Percentiles rank a stretch among this genome's conserved stretches.
Conservation (phyloP, 23 red algal genomes). For the Chondrus crispus region DNA sequence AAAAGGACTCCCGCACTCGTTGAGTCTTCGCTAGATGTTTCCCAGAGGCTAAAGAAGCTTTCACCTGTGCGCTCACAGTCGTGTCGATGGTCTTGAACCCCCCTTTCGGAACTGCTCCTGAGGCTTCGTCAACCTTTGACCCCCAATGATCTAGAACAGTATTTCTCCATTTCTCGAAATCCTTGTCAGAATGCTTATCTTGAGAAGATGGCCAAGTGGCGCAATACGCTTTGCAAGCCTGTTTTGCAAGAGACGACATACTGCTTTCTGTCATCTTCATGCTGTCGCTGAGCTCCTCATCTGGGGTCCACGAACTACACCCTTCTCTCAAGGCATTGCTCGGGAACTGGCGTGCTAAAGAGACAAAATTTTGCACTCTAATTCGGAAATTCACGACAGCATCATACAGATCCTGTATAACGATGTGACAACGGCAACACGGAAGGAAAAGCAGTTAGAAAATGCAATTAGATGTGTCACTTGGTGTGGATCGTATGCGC, state of each 20-base stretch:
- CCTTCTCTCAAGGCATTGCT: background rate
- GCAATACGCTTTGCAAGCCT: background rate
- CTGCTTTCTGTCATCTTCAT: background rate
- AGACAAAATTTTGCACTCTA: slow-evolving; percentile 11
- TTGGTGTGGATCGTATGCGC: background rate
- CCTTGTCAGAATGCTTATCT: background rate
- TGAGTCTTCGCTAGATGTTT: slow-evolving; percentile 36
- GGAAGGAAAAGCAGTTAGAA: background rate
- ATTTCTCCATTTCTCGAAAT: slow-evolving; percentile 22
- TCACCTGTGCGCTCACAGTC: slow-evolving; percentile 7
- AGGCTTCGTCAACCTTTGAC: background rate
- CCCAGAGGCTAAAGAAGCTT: background rate
- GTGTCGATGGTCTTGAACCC: slow-evolving; percentile 50
- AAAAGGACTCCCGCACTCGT: background rate
- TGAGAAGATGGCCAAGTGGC: background rate
- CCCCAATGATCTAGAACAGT: slow-evolving; percentile 41
- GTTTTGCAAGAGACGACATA: background rate
- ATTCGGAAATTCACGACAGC: slow-evolving; percentile 47
- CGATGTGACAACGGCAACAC: background rate
- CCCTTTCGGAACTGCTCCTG: slow-evolving; percentile 9
- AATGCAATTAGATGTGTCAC: background rate
- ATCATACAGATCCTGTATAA: slow-evolving; percentile 27
- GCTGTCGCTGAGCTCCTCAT: background rate
- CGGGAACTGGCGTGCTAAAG: slow-evolving; percentile 13
- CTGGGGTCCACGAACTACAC: background rate